Conservation (phyloP, 75 land plant genomes). For the Azolla pinnata region DNA sequence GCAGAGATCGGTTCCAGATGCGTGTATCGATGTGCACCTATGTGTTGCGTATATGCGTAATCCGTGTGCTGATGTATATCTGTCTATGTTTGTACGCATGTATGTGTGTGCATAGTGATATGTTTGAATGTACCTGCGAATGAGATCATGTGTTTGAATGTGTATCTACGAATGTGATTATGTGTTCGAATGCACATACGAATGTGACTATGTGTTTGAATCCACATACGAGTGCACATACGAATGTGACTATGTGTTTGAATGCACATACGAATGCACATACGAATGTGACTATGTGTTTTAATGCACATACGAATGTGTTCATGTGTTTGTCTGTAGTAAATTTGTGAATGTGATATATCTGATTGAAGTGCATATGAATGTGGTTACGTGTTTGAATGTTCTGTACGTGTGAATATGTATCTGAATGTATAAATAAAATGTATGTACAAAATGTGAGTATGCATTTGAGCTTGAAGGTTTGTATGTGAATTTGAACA, state of each 20-base stretch:
- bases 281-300: neutral
- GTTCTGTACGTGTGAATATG: neutral
- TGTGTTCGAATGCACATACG: neutral
- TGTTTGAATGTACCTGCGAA: neutral
- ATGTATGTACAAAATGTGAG: neutral
- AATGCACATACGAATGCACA: neutral
- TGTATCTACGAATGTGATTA: neutral
- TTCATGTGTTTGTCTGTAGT: neutral
- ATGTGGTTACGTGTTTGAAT: neutral
- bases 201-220: neutral
- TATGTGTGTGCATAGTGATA: neutral
- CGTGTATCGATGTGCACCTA: too few relatives aligned
- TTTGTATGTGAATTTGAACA: too few relatives aligned
- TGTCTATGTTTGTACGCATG: neutral
- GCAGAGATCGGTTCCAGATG: too few relatives aligned
- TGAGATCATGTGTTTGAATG: neutral
- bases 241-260: neutral
- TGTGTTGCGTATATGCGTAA: too few relatives aligned
- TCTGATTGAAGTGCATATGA: neutral
- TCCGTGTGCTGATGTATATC: neutral
- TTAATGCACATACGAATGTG: neutral
- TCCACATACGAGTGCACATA: neutral
- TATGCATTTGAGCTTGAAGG: too few relatives aligned
- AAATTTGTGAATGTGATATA: too few relatives aligned
- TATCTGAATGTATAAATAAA: neutral